phyloP scores from a whole-genome alignment of 257 asterid species.

The Penstemon davidsonii region DNA sequence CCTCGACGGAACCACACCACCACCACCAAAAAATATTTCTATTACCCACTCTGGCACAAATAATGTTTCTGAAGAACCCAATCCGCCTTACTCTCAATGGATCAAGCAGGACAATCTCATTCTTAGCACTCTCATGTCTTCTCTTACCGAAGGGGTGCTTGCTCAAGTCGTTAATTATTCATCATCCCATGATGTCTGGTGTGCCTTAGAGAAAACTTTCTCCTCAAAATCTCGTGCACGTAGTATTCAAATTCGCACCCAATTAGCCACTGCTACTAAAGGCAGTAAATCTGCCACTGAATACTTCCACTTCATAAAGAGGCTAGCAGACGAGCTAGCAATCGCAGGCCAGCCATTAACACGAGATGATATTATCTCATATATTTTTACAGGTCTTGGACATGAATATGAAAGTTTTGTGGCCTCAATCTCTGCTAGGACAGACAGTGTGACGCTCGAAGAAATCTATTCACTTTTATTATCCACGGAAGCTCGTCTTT shows the following conservation, averaged over 20 bases:
- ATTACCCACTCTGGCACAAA: not conserved
- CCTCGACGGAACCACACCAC: not conserved
- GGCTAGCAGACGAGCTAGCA: not conserved
- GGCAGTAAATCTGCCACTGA: not conserved
- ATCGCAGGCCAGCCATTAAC: not conserved
- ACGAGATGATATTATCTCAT: not conserved
- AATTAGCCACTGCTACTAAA: not conserved
- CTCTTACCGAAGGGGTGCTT: not conserved
- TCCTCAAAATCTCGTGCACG: not conserved
- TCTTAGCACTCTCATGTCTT: constrained; percentile 1
- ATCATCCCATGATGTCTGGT: not conserved
- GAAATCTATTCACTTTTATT: not conserved
- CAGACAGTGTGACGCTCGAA: not conserved
- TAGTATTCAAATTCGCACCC: not conserved
- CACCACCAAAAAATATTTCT: not conserved
- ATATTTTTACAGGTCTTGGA: constrained; percentile 5
- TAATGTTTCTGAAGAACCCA: not conserved
- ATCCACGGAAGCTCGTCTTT: not conserved
- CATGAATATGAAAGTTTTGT: constrained; percentile 3
- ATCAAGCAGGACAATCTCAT: not conserved
- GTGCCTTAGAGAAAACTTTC: not conserved
- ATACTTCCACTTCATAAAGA: not conserved
- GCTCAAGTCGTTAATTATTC: not conserved
- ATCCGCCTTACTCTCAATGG: not conserved
- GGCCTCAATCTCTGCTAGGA: not conserved